Evolutionary conservation across 2,329 filamentous ascomycete genomes (phyloP).

Genomic region (Botrytis fragariae): DNA sequence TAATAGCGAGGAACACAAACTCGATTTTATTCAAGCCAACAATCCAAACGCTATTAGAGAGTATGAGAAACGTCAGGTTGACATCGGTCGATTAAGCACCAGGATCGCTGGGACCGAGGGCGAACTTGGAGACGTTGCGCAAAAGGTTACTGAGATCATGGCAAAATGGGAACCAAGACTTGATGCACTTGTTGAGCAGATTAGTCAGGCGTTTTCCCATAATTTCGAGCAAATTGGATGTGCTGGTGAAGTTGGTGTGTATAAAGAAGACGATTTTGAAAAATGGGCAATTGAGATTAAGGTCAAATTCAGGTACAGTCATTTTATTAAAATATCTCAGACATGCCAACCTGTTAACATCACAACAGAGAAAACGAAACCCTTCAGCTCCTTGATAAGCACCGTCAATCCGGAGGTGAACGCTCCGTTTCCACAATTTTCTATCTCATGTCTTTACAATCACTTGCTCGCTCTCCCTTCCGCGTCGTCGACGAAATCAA

Average conservation of each 20-base stretch:
- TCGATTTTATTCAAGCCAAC: constrained; percentile 77
- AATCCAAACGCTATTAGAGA: constrained; percentile 74
- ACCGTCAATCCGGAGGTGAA: constrained; percentile 94
- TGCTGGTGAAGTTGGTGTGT: constrained; percentile 81
- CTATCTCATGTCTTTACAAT: constrained; percentile 97
- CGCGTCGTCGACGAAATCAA: constrained; percentile 99
- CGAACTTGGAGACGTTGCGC: constrained; percentile 54
- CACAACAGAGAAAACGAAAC: constrained; percentile 67
- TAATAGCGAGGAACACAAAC: constrained; percentile 66
- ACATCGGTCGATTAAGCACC: constrained; percentile 64
- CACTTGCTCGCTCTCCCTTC: constrained; percentile 90
- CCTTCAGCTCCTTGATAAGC: constrained; percentile 80
- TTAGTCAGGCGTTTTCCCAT: constrained; percentile 86
- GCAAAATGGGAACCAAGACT: constrained; percentile 79
- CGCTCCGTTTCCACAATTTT: constrained; percentile 96
- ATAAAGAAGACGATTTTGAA: constrained; percentile 92
- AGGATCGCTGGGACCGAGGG: constrained; percentile 56
- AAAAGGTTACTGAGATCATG: constrained; percentile 64
- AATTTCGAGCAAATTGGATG: constrained; percentile 95
- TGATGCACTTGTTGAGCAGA: constrained; percentile 72
- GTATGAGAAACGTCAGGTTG: constrained; percentile 68
- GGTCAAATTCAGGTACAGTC: constrained; percentile 82
- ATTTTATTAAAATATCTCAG: not conserved
- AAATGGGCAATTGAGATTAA: constrained; percentile 91
- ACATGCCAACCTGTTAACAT: constrained; percentile 21